Base-by-base conservation (phyloP, 2,329 filamentous ascomycete species). In the Neonectria punicea region DNA sequence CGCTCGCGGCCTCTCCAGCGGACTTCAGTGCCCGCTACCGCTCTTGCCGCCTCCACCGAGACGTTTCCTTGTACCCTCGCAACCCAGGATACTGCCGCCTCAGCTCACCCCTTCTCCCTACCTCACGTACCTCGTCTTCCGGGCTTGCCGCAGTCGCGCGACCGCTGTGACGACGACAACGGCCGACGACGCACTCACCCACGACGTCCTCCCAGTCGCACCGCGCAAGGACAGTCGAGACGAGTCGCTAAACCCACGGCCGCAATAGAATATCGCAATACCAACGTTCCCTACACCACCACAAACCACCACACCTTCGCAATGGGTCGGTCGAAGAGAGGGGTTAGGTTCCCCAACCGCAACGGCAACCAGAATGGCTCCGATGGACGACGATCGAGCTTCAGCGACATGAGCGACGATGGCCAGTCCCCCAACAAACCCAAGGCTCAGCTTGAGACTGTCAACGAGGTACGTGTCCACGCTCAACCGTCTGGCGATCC, bases 391-490 rank as follows among this genome's bases (percentile, higher is more conserved):
- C 89, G 91, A 73, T 86, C 87, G 63, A 92, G 90, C 84, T 89
- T 93, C 80, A 92, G 90, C 71, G 91, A 92, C 70, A 85, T 85
- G 74, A 92, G 89, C 76, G 90, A 92, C 73, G 80, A 80, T 66
- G 79, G 79, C 20, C 61, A 64, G 55, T 79, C 79, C 13, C 75
- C 79, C 47, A 73, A 74, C 59, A 75, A 75, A 57, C 67, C 72
- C 14, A 73, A 74, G 53, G 68, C 71, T 13, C 74, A 75, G 41
- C 74, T 80, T 58, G 74, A 71, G 58, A 73, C 78, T 14, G 78
- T 80, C 6, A 69, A 77, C 50, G 79, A 81, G 78, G 79, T 80
- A 70, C 49, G 76, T 65, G 55, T 34, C 10, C n/a, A 20, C 8
- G 6, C 39, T 16, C 32, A 39, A 28, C 28, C 39, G 18, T 43